Evolutionary conservation across 306 rosid genomes (phyloP), one percentile per base, ranked within the genome.

Genomic region (Pachyrhizus erosus): DNA sequence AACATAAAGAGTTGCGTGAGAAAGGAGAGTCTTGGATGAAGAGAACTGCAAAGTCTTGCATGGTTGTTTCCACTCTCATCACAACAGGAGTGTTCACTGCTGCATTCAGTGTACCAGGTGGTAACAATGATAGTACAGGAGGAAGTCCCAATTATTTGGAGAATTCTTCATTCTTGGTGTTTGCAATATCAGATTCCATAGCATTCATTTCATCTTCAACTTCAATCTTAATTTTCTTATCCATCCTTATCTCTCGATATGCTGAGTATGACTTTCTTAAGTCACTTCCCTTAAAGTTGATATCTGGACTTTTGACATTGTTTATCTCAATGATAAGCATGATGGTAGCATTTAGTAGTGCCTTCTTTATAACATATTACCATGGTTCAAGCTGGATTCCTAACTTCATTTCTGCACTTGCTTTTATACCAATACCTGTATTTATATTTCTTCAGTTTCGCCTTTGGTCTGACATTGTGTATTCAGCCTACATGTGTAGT

Each of bases 11-110:
- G 0, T 40, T 91, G 26, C 26, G 70, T 0, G 24, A 49, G 1
- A 68, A 71, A 2, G 93, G 89, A 21, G 92, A 90, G 70, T 10
- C 75, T 2, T 90, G 93, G 96, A 91, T 88, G 93, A 79, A 85
- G 52, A 0, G 65, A 70, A 91, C 93, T 0, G 85, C 93, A 0
- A 57, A 76, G 1, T 88, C 89, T 9, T 88, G 92, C 24, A 77
- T 87, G 88, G n/a, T 88, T 6, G 90, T 88, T 24, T 75, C 96
- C 0, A 80, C 96, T 0, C 65, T 91, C 1, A 90, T 90, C 0
- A 57, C 91, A 0, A 88, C 93, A 0, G 88, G 87, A 2, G 90
- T 88, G 6, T 88, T 91, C 12, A 2, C 92, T 27, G 88, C 90
- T 15, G 89, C 88, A 18, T 81, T 87, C 52, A 87, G 75, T 5